phyloP scores from a whole-genome alignment of 2,329 filamentous ascomycete species.

The Hypoxylon sp. region DNA sequence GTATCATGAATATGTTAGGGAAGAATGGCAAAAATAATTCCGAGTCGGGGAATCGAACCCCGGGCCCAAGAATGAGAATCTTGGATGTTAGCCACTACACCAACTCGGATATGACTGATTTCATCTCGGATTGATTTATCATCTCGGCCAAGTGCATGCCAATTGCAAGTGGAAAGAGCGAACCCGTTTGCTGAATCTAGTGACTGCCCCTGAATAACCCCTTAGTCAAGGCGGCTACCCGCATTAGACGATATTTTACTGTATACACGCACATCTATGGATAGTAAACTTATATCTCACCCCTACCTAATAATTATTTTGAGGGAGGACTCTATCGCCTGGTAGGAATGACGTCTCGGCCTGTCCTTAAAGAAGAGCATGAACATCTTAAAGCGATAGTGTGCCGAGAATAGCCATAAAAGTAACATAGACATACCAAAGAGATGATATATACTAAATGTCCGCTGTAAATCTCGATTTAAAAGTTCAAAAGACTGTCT shows the following conservation, averaged over 20 bases:
- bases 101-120: constrained; percentile 51
- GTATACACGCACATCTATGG: not conserved
- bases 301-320: not conserved
- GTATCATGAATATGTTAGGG: too few species aligned
- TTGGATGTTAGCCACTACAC: constrained; percentile 56
- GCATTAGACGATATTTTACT: not conserved
- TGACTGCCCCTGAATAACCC: not conserved
- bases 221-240: not conserved
- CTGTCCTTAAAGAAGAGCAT: not conserved
- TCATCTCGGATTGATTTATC: not conserved
- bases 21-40: constrained; percentile 33
- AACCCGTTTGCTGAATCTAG: not conserved
- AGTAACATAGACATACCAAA: too few species aligned
- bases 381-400: too few species aligned
- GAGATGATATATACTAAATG: too few species aligned
- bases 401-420: too few species aligned
- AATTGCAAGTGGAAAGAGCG: constrained; percentile 1
- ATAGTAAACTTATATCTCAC: not conserved
- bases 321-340: not conserved
- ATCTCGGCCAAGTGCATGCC: not conserved
- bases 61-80: constrained; percentile 47
- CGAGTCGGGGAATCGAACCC: constrained; percentile 53
- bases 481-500: too few species aligned
- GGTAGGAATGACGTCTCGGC: not conserved
- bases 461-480: too few species aligned